phyloP scores from a whole-genome alignment of 2,329 filamentous ascomycete genomes.

The Aspergillus sp. region DNA sequence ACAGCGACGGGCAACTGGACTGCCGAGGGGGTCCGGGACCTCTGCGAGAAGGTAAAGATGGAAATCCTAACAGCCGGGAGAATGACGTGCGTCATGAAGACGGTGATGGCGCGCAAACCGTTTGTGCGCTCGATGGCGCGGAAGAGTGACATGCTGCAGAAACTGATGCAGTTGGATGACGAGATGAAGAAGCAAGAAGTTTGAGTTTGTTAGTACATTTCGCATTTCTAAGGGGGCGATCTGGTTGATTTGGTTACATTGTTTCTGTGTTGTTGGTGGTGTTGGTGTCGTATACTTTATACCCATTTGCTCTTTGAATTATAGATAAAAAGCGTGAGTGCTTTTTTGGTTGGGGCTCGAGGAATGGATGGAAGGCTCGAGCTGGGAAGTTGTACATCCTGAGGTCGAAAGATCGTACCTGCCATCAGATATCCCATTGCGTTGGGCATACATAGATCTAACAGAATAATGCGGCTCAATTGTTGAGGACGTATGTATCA shows the following conservation, averaged over 20 bases:
- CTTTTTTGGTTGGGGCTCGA: neutral
- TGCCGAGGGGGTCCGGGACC: constrained; percentile 37
- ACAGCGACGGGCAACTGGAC: constrained; percentile 41
- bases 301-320: neutral
- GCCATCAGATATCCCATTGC: neutral
- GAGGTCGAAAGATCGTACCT: no score
- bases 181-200: neutral
- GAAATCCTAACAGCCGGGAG: constrained; percentile 37
- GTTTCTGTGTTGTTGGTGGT: neutral
- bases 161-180: constrained; percentile 11
- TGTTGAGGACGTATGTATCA: neutral
- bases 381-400: neutral
- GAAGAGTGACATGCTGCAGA: constrained; percentile 31
- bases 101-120: constrained; percentile 31
- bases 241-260: neutral
- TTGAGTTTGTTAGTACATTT: neutral
- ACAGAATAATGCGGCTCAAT: neutral
- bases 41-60: constrained; percentile 44
- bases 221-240: neutral
- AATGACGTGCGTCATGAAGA: constrained; percentile 13
- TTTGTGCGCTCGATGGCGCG: constrained; percentile 32
- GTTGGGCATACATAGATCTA: neutral
- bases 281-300: neutral
- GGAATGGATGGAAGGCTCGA: neutral
- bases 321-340: constrained; percentile 1